Conservation (phyloP, 441 rosid genomes). For the Adansonia madagascariensis region DNA sequence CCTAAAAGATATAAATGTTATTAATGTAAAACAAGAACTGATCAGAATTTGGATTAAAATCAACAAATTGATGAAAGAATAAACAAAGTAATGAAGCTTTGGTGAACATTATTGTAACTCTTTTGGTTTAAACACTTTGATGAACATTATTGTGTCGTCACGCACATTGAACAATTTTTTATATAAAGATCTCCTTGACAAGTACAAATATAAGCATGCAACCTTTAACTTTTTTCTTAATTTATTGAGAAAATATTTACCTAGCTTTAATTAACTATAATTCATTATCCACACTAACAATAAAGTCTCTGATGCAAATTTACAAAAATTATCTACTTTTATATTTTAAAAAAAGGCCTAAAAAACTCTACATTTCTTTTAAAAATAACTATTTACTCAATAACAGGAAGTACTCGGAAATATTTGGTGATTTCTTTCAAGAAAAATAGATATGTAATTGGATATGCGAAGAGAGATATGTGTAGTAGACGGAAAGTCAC, state of each 20-base stretch:
- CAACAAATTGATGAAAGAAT: not conserved
- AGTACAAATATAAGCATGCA: too few relatives aligned
- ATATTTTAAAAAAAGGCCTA: too few relatives aligned
- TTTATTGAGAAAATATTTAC: not conserved
- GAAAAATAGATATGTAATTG: not conserved
- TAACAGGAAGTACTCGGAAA: not conserved
- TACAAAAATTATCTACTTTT: too few relatives aligned
- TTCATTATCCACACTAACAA: too few relatives aligned
- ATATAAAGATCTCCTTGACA: too few relatives aligned
- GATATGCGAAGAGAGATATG: not conserved
- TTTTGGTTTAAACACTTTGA: too few relatives aligned
- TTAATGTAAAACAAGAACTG: not conserved
- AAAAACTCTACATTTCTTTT: too few relatives aligned
- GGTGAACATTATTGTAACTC: too few relatives aligned
- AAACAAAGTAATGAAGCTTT: not conserved
- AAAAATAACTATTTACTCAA: not conserved
- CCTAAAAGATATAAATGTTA: not conserved
- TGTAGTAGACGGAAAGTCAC: not conserved
- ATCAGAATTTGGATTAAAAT: not conserved
- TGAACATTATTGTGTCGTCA: too few relatives aligned
- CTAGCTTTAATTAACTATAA: not conserved
- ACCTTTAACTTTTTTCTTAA: too few relatives aligned
- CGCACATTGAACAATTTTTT: too few relatives aligned
- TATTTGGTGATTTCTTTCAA: not conserved
- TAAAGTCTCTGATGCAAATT: not conserved